phyloP scores from a whole-genome alignment of 345 rosid genomes.

The Ceriops zippeliana region DNA sequence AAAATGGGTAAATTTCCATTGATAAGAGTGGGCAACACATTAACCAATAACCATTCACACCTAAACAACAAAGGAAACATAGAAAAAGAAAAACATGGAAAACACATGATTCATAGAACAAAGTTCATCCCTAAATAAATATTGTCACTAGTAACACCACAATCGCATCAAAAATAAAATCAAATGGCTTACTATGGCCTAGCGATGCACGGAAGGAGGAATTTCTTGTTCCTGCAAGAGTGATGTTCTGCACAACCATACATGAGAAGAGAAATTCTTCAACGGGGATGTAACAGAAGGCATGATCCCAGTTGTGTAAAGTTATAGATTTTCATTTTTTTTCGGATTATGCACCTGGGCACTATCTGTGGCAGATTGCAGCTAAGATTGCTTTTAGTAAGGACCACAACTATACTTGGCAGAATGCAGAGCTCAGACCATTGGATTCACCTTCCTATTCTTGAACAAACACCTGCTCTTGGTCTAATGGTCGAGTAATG shows the following conservation, averaged over 20 bases:
- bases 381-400: slow-evolving; percentile 9
- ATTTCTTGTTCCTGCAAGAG: too few species aligned
- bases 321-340: slow-evolving; percentile 5
- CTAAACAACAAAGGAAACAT: not conserved
- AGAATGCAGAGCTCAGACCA: not conserved
- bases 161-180: too few species aligned
- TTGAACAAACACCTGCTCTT: not conserved
- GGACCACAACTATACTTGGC: slow-evolving; percentile 8
- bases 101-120: not conserved
- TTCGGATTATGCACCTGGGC: slow-evolving; percentile 13
- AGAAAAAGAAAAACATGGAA: not conserved
- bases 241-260: too few species aligned
- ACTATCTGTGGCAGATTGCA: slow-evolving; percentile 11
- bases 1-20: slow-evolving; percentile 13
- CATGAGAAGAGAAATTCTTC: not conserved
- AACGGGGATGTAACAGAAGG: not conserved
- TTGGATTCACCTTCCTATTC: not conserved
- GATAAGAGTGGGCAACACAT: too few species aligned
- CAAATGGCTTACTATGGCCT: too few species aligned
- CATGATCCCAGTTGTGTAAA: not conserved
- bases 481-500: not conserved
- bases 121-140: not conserved
- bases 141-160: not conserved
- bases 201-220: too few species aligned
- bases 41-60: not conserved